Percentiles rank a stretch among this genome's conserved stretches.
Conservation (phyloP, 2,329 filamentous ascomycete genomes). For the Neofusicoccum sp. region DNA sequence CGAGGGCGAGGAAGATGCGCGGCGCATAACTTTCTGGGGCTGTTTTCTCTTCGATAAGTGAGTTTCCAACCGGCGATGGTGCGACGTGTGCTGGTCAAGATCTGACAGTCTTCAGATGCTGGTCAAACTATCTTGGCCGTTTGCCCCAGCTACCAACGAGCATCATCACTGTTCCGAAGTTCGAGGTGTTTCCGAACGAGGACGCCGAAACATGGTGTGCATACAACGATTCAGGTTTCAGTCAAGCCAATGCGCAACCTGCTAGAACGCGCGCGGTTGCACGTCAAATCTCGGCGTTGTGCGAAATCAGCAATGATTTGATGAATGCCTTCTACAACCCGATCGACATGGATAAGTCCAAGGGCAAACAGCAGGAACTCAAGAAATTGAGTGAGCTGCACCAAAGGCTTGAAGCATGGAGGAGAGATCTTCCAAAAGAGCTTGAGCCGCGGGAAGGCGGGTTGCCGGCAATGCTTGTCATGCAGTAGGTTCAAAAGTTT, state of each 20-base stretch:
- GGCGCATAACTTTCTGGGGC: conserved; percentile 93
- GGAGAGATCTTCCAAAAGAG: conserved; percentile 76
- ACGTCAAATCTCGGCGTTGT: conserved; percentile 76
- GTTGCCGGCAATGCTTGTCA: conserved; percentile 74
- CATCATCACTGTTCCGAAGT: conserved; percentile 80
- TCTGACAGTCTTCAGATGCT: conserved; percentile 57
- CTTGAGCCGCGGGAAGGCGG: conserved; percentile 87
- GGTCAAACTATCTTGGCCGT: conserved; percentile 94
- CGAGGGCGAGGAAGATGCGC: conserved; percentile 83
- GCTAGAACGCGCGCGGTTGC: conserved; percentile 79
- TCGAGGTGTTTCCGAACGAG: conserved; percentile 86
- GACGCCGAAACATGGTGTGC: conserved; percentile 84
- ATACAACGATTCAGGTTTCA: conserved; percentile 80
- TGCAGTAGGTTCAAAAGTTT: conserved; percentile 68
- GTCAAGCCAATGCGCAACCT: conserved; percentile 70
- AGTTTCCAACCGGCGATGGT: conserved; percentile 23
- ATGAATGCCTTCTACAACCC: conserved; percentile 91
- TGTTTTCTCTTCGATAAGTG: conserved; percentile 96
- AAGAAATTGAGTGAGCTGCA: conserved; percentile 93
- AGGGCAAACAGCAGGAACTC: conserved; percentile 77
- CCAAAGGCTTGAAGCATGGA: conserved; percentile 85
- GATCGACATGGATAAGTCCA: conserved; percentile 56
- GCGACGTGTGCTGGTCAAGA: background rate
- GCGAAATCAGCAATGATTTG: conserved; percentile 91
- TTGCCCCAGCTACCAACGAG: conserved; percentile 80